phyloP scores from a whole-genome alignment of 352 stramenopile species.

The Aphanomyces astaci region DNA sequence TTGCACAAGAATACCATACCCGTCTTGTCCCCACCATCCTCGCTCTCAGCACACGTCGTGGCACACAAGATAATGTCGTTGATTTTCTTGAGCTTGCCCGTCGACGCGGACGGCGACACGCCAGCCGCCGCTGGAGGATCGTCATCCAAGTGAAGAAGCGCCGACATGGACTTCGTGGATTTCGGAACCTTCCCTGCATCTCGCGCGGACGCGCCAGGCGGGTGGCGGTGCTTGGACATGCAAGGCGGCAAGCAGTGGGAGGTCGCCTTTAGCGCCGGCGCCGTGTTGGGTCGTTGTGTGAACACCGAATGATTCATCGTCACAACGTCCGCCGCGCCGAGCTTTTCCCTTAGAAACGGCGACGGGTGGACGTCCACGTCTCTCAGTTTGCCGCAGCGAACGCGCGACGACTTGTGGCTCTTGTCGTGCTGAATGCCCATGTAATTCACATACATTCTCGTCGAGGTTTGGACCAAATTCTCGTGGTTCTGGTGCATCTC shows the following conservation, averaged over 20 bases:
- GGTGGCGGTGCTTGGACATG: too few relatives aligned
- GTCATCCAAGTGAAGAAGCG: not conserved
- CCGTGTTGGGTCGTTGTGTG: not conserved
- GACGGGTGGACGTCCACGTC: not conserved
- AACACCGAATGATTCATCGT: conserved; percentile 10
- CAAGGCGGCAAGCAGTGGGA: not conserved
- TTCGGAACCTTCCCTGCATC: not conserved
- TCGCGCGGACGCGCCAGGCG: too few relatives aligned
- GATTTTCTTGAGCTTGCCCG: conserved; percentile 44
- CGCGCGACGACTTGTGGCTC: not conserved
- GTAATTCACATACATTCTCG: not conserved
- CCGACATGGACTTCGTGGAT: not conserved
- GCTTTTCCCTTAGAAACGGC: not conserved
- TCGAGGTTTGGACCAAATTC: not conserved
- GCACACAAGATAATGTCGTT: conserved; percentile 54
- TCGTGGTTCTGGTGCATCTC: conserved; percentile 1
- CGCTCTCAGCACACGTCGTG: conserved; percentile 31
- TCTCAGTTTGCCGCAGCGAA: not conserved
- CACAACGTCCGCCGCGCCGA: not conserved
- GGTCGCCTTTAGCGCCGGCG: not conserved
- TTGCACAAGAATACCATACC: not conserved
- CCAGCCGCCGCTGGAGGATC: too few relatives aligned
- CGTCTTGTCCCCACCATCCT: too few relatives aligned
- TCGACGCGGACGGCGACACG: not conserved
- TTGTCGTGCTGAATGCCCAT: not conserved